Percentiles rank a stretch among this genome's conserved stretches.
Conservation (phyloP, 2,329 filamentous ascomycete genomes). For the Talaromyces piceae region DNA sequence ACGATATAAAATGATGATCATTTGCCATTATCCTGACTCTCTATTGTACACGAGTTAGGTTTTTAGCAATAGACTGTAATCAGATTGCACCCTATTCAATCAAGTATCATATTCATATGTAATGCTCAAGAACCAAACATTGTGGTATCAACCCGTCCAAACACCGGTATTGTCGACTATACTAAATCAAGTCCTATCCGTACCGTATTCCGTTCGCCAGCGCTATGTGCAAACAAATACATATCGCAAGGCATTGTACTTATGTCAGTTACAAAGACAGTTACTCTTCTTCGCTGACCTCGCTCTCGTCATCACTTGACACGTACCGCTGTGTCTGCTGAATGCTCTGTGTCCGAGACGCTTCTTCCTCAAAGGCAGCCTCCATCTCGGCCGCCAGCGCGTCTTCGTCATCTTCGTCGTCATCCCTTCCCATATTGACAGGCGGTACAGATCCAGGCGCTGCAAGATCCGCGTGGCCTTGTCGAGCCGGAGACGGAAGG, state of each 20-base stretch:
- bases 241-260: neutral
- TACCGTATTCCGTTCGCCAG: neutral
- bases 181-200: neutral
- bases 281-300: conserved; percentile 60
- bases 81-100: neutral
- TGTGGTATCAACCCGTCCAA: conserved; percentile 2
- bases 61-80: neutral
- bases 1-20: no score
- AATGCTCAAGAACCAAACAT: neutral
- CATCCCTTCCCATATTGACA: conserved; percentile 11
- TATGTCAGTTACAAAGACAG: neutral
- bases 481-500: conserved; percentile 29
- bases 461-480: conserved; percentile 14
- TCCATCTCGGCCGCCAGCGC: conserved; percentile 53
- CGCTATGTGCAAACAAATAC: conserved; percentile 1
- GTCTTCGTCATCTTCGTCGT: conserved; percentile 40
- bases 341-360: conserved; percentile 28
- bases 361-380: conserved; percentile 44
- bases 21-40: no score
- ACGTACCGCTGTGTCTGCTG: conserved; percentile 23
- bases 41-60: no score
- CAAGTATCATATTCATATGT: no score
- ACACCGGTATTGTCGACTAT: neutral
- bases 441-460: neutral
- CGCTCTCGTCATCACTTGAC: conserved; percentile 51